Percentiles rank a stretch among this genome's conserved stretches.
Conservation (phyloP, 148 eudicot species). For the Polygonum aviculare region DNA sequence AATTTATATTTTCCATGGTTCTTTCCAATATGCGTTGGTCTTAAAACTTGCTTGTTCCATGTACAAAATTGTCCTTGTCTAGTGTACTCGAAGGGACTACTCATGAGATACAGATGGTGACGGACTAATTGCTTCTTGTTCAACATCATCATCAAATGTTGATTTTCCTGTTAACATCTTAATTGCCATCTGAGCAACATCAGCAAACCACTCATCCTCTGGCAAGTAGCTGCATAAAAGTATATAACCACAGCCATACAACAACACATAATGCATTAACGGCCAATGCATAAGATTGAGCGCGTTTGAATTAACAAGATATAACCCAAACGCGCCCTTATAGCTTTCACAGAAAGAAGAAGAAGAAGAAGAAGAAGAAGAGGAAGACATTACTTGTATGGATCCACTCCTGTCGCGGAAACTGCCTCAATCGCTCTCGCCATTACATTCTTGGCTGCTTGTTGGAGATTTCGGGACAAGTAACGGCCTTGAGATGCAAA, state of each 20-base stretch:
- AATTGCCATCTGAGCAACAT: conserved; percentile 74
- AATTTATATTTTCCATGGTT: background rate
- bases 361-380: background rate
- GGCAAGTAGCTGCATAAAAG: conserved; percentile 54
- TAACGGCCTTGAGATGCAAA: conserved; percentile 96
- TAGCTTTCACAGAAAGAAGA: background rate
- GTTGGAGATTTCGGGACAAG: conserved; percentile 81
- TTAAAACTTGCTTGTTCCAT: background rate
- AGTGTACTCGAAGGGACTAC: background rate
- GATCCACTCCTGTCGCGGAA: conserved; percentile 71
- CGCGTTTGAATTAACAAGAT: too few species aligned
- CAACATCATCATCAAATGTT: conserved; percentile 29
- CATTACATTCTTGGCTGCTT: conserved; percentile 71
- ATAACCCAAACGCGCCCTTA: too few species aligned
- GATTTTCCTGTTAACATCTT: conserved; percentile 65
- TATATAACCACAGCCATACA: background rate
- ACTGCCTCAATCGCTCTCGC: conserved; percentile 81
- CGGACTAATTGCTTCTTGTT: conserved; percentile 48
- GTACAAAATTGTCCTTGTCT: background rate
- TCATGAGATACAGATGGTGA: conserved; percentile 29
- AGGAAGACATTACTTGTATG: conserved; percentile 47
- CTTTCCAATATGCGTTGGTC: background rate
- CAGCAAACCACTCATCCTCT: conserved; percentile 95
- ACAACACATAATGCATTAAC: background rate
- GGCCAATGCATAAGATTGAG: background rate